Evolutionary conservation across 1,284 basidiomycete species (phyloP), one percentile per base, ranked within the genome.

Genomic region (Fomitopsis schrenkii): DNA sequence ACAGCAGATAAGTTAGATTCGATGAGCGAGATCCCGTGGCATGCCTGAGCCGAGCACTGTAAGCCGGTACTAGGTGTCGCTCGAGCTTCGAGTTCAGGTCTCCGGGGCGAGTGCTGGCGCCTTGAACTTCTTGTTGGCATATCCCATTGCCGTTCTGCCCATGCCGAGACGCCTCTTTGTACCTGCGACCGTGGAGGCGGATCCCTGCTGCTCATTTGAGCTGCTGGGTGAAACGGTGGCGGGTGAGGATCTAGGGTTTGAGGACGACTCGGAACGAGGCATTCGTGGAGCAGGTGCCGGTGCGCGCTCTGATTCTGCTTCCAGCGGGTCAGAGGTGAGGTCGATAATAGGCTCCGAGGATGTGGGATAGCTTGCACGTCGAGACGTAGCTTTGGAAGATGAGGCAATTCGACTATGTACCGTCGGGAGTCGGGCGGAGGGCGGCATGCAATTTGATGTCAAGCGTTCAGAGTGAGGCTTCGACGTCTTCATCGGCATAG

Each of bases 71-170:
- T 22, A 33, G 30, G 30, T 33, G 30, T 33, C 30, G 7, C 30
- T 33, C 30, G 4, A 33, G 30, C n/a, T 15, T 17, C 22, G 14
- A 4, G 48, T 28, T 42, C 55, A 41, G 2, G n/a, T 38, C 17
- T 5, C 52, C n/a, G 15, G 5, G 15, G 15, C 35, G 4, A 7
- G 19, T 10, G 54, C 55, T 36, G 82, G 83, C 19, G 76, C 69
- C 70, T 85, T 87, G 77, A 87, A 87, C 72, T 84, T 87, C 73
- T 88, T 88, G 72, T 87, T 88, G 22, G 81, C 67, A 69, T 87
- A 88, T 9, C 82, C 82, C n/a, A 64, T 71, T 9, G 70, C 71
- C 6, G 72, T 70, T 64, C 81, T 75, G 17, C 84, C 83, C 84
- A 87, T 87, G 1, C 86, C 85, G 44, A 87, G 73, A 46, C 84